A percentile compares a stretch with the other conserved stretches of the same genome.
Evolutionary conservation across 1,139 yeast genomes (phyloP).

Genomic region (Suhomyces panamericanus): DNA sequence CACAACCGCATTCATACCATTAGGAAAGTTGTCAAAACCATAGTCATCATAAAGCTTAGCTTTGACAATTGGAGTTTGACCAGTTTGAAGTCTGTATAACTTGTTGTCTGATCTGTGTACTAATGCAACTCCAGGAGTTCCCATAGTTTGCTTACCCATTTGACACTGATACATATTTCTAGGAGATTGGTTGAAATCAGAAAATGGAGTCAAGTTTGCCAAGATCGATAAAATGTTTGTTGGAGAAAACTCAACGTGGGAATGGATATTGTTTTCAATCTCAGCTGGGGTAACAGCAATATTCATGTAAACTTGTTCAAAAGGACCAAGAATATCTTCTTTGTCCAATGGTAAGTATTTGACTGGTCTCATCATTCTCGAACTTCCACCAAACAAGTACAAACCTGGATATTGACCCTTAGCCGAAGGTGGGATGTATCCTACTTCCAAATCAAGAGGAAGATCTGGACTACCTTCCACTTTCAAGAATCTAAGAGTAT

Average conservation of each 20-base stretch:
- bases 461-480: conserved; percentile 75
- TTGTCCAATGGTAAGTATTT: conserved; percentile 83
- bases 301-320: conserved; percentile 96
- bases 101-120: conserved; percentile 94
- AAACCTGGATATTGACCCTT: conserved; percentile 98
- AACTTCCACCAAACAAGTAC: conserved; percentile 83
- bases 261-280: conserved; percentile 75
- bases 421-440: conserved; percentile 90
- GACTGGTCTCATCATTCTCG: conserved; percentile 96
- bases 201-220: conserved; percentile 95
- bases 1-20: conserved; percentile 97
- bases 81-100: conserved; percentile 86
- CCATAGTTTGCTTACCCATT: conserved; percentile 99
- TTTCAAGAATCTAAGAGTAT: conserved; percentile 90
- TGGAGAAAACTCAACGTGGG: conserved; percentile 93
- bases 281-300: conserved; percentile 95
- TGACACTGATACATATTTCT: conserved; percentile 99
- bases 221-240: conserved; percentile 90
- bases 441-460: conserved; percentile 87
- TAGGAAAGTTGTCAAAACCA: conserved; percentile 98
- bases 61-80: conserved; percentile 96
- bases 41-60: conserved; percentile 92
- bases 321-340: conserved; percentile 90
- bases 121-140: conserved; percentile 97
- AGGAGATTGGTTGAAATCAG: conserved; percentile 98